Evolutionary conservation across 2,329 filamentous ascomycete genomes (phyloP).

Genomic region (Ophiocordyceps camponoti-saundersi): DNA sequence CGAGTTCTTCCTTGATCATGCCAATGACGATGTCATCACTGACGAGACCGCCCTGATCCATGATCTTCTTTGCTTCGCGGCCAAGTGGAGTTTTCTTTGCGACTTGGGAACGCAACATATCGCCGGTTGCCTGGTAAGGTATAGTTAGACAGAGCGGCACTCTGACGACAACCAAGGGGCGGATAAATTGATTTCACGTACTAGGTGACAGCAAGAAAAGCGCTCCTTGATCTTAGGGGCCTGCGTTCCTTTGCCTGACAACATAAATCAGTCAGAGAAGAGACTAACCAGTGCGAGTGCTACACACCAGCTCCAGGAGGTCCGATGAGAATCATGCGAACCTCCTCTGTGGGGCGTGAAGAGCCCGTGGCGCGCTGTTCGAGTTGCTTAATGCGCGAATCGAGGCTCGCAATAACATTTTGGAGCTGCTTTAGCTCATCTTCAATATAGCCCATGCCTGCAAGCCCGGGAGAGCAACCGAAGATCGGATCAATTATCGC

Average conservation of each 20-base stretch:
- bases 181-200: constrained; percentile 30
- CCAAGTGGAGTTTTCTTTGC: constrained; percentile 92
- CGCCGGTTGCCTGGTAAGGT: constrained; percentile 67
- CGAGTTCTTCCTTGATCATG: constrained; percentile 97
- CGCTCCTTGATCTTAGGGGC: constrained; percentile 96
- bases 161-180: background rate
- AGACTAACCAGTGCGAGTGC: no score
- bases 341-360: constrained; percentile 37
- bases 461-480: constrained; percentile 5
- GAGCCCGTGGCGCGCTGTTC: constrained; percentile 53
- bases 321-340: constrained; percentile 96
- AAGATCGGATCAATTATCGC: no score
- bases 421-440: constrained; percentile 76
- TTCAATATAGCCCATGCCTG: constrained; percentile 73
- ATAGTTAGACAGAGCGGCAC: background rate
- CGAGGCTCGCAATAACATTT: constrained; percentile 66
- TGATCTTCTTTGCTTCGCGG: constrained; percentile 98
- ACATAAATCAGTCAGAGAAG: constrained; percentile 1
- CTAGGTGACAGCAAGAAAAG: constrained; percentile 92
- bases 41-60: constrained; percentile 94
- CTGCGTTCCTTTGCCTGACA: constrained; percentile 89
- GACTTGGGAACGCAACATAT: constrained; percentile 98
- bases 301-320: constrained; percentile 80
- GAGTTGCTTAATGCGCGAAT: constrained; percentile 71
- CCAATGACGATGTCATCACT: constrained; percentile 98